phyloP scores from a whole-genome alignment of 495 filamentous ascomycete species.

The Aspergillus coremiiformis region DNA sequence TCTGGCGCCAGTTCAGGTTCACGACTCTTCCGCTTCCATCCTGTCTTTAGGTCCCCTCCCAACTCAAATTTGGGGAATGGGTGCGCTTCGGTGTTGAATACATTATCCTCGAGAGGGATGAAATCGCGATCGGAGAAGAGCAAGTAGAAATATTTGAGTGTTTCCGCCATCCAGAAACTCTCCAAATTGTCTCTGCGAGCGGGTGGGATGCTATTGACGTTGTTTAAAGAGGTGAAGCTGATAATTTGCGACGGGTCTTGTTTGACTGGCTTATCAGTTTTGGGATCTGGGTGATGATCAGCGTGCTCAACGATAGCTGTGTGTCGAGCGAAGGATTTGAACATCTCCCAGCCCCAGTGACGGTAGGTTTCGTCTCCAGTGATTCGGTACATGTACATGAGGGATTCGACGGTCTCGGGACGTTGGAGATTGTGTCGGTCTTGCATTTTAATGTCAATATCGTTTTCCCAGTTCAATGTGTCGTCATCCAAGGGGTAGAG shows the following conservation, averaged over 20 bases:
- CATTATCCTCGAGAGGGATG: slow-evolving; percentile 73
- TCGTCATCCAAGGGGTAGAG: slow-evolving; percentile 20
- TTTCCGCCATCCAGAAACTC: slow-evolving; percentile 96
- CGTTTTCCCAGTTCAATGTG: slow-evolving; percentile 51
- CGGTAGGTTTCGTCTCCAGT: slow-evolving; percentile 87
- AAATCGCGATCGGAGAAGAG: slow-evolving; percentile 82
- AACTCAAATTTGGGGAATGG: slow-evolving; percentile 80
- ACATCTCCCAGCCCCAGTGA: slow-evolving; percentile 98
- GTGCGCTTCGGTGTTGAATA: slow-evolving; percentile 96
- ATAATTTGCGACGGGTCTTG: slow-evolving; percentile 22
- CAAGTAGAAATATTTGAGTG: slow-evolving; percentile 95
- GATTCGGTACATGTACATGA: slow-evolving; percentile 98
- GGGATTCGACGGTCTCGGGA: slow-evolving; percentile 87
- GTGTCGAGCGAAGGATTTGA: slow-evolving; percentile 80
- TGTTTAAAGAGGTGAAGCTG: slow-evolving; percentile 74
- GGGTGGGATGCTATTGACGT: slow-evolving; percentile 64
- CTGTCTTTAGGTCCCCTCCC: slow-evolving; percentile 69
- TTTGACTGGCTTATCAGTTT: slow-evolving; percentile 5
- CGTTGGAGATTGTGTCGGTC: slow-evolving; percentile 93
- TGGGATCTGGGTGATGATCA: background rate
- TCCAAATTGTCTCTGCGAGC: slow-evolving; percentile 75
- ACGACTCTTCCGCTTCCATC: slow-evolving; percentile 65
- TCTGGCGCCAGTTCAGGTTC: background rate
- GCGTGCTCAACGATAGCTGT: slow-evolving; percentile 61
- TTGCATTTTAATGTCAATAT: slow-evolving; percentile 64